Base-by-base conservation (phyloP, 2,329 filamentous ascomycete species). In the Pseudogymnoascus sp. region DNA sequence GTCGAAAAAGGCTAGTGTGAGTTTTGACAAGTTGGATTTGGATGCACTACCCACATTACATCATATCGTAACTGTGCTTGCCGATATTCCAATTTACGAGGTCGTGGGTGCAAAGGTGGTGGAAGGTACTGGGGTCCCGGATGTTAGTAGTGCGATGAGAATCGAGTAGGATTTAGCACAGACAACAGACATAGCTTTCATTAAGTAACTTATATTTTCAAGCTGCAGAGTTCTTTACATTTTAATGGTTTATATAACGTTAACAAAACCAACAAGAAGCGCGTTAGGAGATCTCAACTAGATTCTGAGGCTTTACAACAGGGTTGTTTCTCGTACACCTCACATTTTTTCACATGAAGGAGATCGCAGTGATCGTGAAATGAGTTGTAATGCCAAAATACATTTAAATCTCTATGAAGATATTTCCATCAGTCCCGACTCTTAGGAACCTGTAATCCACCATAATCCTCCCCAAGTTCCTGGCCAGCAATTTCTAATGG, bases 1-100 rank as follows among this genome's bases (percentile, higher is more conserved):
- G 29, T 23, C 62, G 31, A 40, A 16, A 1, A 76, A 76, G 11
- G 79, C 80, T 0, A 75, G 69, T 2, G 71, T 87, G 61, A 72
- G 74, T 61, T 79, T 86, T 62, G 76, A 83, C 40, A 74, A 73
- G 0, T 67, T 80, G 14, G 79, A 83, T 67, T 83, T 79, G 83
- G 75, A 83, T 57, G 74, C 73, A 4, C 70, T 87, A 64, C 86
- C 85, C 0, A 88, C 84, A 2, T 73, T 87, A 62, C 83, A 87
- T 68, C 82, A 87, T 69, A 73, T 88, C 7, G 74, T 83, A 4
- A 72, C 74, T 18, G 75, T 78, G 12, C 71, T 87, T 63, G 78
- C 78, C 1, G 81, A 84, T 66, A 75, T 88, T 4, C 85, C 84
- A 0, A 71, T 86, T 1, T 85, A 82, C 68, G 79, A 80, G 63